Evolutionary conservation across 768 basidiomycete genomes (phyloP), one percentile per base, ranked within the genome.

Genomic region (Russula sp.): DNA sequence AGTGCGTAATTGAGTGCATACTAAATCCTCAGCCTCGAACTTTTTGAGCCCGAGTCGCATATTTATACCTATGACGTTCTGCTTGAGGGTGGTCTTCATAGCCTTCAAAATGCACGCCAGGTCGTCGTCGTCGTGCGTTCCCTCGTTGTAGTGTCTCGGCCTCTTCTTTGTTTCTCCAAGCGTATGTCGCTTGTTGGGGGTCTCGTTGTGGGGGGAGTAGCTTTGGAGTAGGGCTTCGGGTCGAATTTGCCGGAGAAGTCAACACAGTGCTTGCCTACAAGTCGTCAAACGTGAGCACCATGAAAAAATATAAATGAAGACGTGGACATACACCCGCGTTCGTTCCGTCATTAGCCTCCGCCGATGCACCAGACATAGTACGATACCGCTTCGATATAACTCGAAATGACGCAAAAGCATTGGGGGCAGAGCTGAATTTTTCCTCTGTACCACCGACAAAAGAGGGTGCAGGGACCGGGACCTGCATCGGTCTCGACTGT

Each of bases 311-410:
- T n/a, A n/a, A 8, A 61, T n/a, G 62, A 36, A 61, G 57, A n/a
- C 5, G 34, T 16, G 11, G 40, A 71, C 88, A 75, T 73, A 92
- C 90, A 55, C 87, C 86, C 60, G 67, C 68, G 22, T 64, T 62
- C 8, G 89, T 90, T 42, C 90, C 90, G 70, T 91, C 84, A 68
- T 85, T 81, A 28, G 89, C 90, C 72, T 92, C 90, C 36, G 89
- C 77, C 48, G 90, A 92, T 38, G 85, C 85, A 42, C 83, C 80
- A 18, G 90, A 92, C 48, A 92, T 77, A 8, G 87, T 85, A 36
- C 86, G 83, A 72, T 86, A 79, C 69, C 83, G 79, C 71, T 82
- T 85, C 44, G 78, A 78, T 67, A 89, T 67, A 69, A 89, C 80
- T 50, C 84, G 83, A 74, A 89, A 88, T 0, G 88, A 83, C 20